These are phyloP conservation scores for Syzygium jambos DNA, from an alignment of 345 rosid species.

Conservation along the genomic window DNA sequence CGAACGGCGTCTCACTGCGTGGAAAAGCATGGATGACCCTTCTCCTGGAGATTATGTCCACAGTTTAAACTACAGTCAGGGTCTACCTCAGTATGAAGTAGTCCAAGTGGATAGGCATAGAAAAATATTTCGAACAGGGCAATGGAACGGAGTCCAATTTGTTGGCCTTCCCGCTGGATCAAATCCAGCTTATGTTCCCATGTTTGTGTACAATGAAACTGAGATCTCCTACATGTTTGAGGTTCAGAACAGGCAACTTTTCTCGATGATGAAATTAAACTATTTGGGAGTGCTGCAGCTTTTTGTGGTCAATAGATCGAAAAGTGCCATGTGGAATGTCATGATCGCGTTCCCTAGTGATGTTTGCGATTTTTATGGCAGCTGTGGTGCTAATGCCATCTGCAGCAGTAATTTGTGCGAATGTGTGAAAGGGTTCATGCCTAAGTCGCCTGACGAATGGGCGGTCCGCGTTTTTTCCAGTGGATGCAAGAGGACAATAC, in stretches of 20 bases:
- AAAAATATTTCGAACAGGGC: conserved; percentile 4
- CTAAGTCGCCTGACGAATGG: conserved; percentile 21
- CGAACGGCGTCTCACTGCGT: conserved; percentile 3
- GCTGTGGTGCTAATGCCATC: conserved; percentile 2
- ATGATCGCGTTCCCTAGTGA: background rate
- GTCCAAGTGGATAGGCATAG: background rate
- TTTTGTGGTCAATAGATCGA: background rate
- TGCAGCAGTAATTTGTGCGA: background rate
- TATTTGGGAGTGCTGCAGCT: background rate
- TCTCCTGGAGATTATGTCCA: conserved; percentile 10
- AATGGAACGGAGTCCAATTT: conserved; percentile 30
- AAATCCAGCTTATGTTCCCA: background rate
- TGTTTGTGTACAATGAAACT: background rate
- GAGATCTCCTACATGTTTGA: conserved; percentile 15
- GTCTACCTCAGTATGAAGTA: conserved; percentile 9
- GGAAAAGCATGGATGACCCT: conserved; percentile 24
- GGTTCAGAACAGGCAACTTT: background rate
- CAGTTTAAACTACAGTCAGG: background rate
- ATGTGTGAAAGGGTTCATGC: conserved; percentile 29
- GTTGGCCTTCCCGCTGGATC: conserved; percentile 7
- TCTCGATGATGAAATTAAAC: background rate
- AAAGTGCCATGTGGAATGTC: background rate
- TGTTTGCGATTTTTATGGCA: background rate
- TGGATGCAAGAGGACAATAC: conserved; percentile 3
- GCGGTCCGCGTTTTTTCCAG: background rate